Percentiles rank a stretch among this genome's conserved stretches.
Evolutionary conservation across 2,329 filamentous ascomycete genomes (phyloP).

Genomic region (Colletotrichum cordylinicola): DNA sequence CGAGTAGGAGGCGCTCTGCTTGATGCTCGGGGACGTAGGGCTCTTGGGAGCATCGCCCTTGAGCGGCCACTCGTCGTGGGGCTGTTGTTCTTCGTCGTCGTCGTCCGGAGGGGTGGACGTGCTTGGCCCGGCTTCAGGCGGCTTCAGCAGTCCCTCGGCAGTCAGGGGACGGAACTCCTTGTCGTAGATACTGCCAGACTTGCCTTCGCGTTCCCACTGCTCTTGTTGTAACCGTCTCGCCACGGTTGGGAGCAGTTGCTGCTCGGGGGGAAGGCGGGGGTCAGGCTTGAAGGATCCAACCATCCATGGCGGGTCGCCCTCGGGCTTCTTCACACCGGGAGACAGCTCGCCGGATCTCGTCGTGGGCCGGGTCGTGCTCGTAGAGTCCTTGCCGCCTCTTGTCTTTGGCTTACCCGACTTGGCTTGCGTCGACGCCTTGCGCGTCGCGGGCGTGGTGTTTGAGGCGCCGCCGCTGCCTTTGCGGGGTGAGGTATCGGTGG

Average conservation of each 20-base stretch:
- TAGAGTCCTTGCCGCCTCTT: constrained; percentile 59
- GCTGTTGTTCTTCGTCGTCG: constrained; percentile 31
- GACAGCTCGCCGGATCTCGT: constrained; percentile 66
- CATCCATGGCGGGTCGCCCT: constrained; percentile 96
- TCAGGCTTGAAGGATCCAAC: constrained; percentile 95
- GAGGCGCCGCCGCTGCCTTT: constrained; percentile 39
- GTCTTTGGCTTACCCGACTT: constrained; percentile 66
- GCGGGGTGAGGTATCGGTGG: constrained; percentile 60
- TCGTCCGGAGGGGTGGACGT: constrained; percentile 25
- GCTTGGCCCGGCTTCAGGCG: constrained; percentile 41
- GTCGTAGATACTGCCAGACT: constrained; percentile 85
- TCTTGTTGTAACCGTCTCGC: constrained; percentile 91
- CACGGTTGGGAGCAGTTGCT: constrained; percentile 94
- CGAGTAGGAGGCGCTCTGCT: constrained; percentile 60
- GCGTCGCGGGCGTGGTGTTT: constrained; percentile 34
- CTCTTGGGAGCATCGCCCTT: constrained; percentile 53
- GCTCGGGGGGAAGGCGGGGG: constrained; percentile 89
- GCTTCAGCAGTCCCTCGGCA: constrained; percentile 60
- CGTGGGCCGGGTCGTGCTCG: constrained; percentile 58
- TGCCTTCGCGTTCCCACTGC: constrained; percentile 92
- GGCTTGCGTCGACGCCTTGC: constrained; percentile 51
- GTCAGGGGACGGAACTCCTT: constrained; percentile 86
- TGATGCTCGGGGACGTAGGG: constrained; percentile 39
- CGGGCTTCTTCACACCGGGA: constrained; percentile 68
- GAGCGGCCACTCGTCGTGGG: constrained; percentile 64